phyloP scores from a whole-genome alignment of 805 yeast species.

The Dipodascopsis uninucleata region DNA sequence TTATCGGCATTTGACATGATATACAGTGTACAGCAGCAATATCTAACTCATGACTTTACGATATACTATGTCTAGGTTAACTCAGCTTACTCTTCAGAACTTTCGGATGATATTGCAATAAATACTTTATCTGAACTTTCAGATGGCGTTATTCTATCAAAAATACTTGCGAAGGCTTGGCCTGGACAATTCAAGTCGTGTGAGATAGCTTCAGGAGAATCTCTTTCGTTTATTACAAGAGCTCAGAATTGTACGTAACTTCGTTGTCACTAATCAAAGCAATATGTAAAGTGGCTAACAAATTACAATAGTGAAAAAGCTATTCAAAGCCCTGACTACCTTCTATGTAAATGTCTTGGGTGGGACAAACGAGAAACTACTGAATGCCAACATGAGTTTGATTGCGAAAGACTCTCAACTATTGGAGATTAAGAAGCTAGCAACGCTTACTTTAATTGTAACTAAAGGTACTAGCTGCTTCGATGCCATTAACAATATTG shows the following conservation, averaged over 20 bases:
- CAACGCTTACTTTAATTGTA: constrained; percentile 6
- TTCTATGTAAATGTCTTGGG: constrained; percentile 1
- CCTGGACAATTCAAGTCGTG: constrained; percentile 6
- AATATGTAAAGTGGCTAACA: background rate
- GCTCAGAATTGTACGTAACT: constrained; percentile 15
- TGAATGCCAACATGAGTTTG: constrained; percentile 20
- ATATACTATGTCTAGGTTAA: no score
- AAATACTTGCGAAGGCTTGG: constrained; percentile 11
- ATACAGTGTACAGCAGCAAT: no score
- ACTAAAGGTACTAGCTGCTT: no score
- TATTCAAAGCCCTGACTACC: constrained; percentile 13
- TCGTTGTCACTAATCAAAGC: background rate
- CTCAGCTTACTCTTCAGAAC: no score
- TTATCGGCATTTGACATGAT: no score
- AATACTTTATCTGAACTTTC: constrained; percentile 6
- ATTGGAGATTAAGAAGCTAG: constrained; percentile 12
- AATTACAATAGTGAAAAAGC: constrained; percentile 10
- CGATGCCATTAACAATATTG: background rate
- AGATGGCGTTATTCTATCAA: constrained; percentile 13
- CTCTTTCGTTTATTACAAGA: constrained; percentile 16
- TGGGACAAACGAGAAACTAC: constrained; percentile 1
- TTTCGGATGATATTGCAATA: no score
- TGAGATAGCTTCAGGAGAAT: constrained; percentile 3
- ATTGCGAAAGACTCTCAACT: constrained; percentile 21
- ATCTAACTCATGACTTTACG: no score